phyloP scores from a whole-genome alignment of 2,329 filamentous ascomycete genomes.

The Colletotrichum lindemuthianum region DNA sequence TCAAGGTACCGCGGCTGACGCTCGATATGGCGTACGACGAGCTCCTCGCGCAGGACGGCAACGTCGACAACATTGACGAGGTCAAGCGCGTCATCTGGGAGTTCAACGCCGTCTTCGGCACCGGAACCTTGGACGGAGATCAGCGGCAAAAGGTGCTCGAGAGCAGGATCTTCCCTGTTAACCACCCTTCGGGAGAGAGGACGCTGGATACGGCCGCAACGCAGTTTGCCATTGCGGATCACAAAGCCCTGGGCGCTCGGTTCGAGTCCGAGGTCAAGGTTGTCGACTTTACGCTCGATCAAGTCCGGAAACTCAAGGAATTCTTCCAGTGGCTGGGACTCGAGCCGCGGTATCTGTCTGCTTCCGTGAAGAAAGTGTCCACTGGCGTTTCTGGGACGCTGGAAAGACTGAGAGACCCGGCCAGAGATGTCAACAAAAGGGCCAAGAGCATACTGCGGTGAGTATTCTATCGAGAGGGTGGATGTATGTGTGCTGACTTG shows the following conservation, averaged over 20 bases:
- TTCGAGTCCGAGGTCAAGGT: slow-evolving; percentile 45
- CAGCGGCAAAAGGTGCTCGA: slow-evolving; percentile 20
- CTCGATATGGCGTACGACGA: slow-evolving; percentile 45
- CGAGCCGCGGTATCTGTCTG: slow-evolving; percentile 45
- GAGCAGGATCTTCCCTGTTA: slow-evolving; percentile 40
- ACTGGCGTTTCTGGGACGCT: slow-evolving; percentile 17
- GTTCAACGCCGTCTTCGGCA: slow-evolving; percentile 46
- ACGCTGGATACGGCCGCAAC: slow-evolving; percentile 31
- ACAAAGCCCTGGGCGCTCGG: slow-evolving; percentile 39
- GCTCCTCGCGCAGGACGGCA: slow-evolving; percentile 38
- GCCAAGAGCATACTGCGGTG: not conserved
- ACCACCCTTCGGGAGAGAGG: slow-evolving; percentile 35
- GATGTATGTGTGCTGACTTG: too few relatives aligned
- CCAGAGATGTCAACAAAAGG: not conserved
- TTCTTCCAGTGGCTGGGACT: slow-evolving; percentile 49
- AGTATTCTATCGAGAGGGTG: not conserved
- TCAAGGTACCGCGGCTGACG: slow-evolving; percentile 44
- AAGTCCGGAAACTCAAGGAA: slow-evolving; percentile 42
- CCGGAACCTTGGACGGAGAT: slow-evolving; percentile 8
- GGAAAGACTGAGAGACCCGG: not conserved
- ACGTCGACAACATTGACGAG: slow-evolving; percentile 20
- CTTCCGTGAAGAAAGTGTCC: slow-evolving; percentile 45
- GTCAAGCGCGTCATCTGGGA: slow-evolving; percentile 45
- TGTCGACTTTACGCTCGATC: slow-evolving; percentile 48
- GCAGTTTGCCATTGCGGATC: slow-evolving; percentile 49